phyloP scores from a whole-genome alignment of 768 basidiomycete species.

The Trametes sanguinea region DNA sequence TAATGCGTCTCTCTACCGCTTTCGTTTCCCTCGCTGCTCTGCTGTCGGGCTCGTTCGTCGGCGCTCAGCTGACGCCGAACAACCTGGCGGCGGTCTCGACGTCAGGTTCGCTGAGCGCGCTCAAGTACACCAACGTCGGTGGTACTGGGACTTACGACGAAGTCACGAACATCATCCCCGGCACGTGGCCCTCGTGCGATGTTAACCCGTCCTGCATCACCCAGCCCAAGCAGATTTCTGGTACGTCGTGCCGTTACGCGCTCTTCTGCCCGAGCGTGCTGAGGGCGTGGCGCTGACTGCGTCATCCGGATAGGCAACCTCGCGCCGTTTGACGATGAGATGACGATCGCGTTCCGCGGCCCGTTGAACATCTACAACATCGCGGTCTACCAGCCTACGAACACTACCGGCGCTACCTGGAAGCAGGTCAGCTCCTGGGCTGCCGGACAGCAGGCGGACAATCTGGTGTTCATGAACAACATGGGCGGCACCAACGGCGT shows the following conservation, averaged over 20 bases:
- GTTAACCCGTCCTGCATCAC: conserved; percentile 28
- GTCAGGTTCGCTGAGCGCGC: conserved; percentile 29
- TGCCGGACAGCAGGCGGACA: conserved; percentile 19
- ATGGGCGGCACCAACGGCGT: conserved; percentile 26
- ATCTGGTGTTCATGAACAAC: conserved; percentile 38
- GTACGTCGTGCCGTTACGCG: conserved; percentile 4
- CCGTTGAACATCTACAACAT: conserved; percentile 32
- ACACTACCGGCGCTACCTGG: conserved; percentile 30
- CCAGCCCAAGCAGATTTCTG: conserved; percentile 22
- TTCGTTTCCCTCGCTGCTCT: conserved; percentile 20
- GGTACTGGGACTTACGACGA: conserved; percentile 30
- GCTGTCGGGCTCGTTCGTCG: conserved; percentile 14
- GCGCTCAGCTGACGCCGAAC: conserved; percentile 23
- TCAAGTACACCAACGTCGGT: conserved; percentile 33
- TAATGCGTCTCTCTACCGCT: conserved; percentile 10
- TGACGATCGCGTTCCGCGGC: conserved; percentile 32
- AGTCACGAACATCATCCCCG: conserved; percentile 33
- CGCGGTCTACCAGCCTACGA: conserved; percentile 32
- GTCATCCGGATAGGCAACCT: conserved; percentile 23
- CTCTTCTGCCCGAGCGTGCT: too few species aligned
- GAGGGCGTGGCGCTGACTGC: neutral
- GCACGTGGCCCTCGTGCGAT: conserved; percentile 30
- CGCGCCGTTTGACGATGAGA: conserved; percentile 34
- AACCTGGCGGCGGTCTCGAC: conserved; percentile 23
- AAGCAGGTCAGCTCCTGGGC: conserved; percentile 30